Percentiles rank a stretch among this genome's conserved stretches.
Evolutionary conservation across 2,329 filamentous ascomycete species (phyloP).

Genomic region (Fusarium incarnatum): DNA sequence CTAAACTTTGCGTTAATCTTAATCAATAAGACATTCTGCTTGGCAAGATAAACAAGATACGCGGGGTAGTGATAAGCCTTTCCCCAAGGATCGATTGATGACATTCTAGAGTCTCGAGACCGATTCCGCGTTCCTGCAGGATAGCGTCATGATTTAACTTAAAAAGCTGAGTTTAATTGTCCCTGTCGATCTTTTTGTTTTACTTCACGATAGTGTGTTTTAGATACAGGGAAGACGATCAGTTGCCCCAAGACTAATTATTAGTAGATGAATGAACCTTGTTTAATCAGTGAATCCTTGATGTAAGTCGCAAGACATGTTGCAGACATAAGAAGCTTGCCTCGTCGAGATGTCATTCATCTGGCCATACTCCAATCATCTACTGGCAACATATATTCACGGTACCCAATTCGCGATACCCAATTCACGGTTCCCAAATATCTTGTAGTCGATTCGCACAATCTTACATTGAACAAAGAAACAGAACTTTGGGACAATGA

Average conservation of each 20-base stretch:
- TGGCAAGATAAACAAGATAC: background rate
- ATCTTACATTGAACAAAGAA: background rate
- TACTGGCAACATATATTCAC: background rate
- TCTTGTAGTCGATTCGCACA: too few relatives aligned
- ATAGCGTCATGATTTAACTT: constrained; percentile 38
- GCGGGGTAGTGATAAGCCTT: constrained; percentile 19
- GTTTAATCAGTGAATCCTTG: background rate
- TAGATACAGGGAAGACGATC: background rate
- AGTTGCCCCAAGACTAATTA: background rate
- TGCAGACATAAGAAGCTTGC: background rate
- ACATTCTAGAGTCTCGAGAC: background rate
- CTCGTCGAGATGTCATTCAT: background rate
- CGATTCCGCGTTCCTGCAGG: constrained; percentile 13
- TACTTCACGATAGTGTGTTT: background rate
- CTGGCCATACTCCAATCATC: background rate
- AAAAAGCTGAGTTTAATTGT: constrained; percentile 26
- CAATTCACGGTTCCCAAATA: background rate
- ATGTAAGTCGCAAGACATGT: background rate
- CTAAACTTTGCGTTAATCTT: background rate
- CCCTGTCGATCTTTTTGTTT: constrained; percentile 9
- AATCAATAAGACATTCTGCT: background rate
- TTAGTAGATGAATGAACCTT: background rate
- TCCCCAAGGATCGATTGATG: background rate
- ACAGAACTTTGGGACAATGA: background rate
- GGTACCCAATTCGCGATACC: background rate